Evolutionary conservation across 768 basidiomycete genomes (phyloP), one percentile per base, ranked within the genome.

Genomic region (Xerocomus brunneocitrinus): DNA sequence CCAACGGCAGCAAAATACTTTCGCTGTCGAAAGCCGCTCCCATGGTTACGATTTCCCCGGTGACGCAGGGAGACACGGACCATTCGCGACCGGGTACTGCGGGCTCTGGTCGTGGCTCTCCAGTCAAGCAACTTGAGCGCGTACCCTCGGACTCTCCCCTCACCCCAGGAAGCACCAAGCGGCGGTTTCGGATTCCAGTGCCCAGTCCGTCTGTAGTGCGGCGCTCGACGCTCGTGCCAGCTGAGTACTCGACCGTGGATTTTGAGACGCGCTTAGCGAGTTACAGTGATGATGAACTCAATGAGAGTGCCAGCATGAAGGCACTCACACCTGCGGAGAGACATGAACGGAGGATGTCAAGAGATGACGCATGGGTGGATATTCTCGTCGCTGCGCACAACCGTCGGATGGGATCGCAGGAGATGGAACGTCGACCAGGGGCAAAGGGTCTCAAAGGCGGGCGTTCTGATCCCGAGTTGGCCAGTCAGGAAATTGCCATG

Each of bases 311-410:
- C 8, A 76, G 76, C 57, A 57, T 67, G 42, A 73, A 71, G 56
- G 60, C 64, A 12, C 55, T 61, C 39, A 73, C 79, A 69, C 74
- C 74, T 62, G 67, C 76, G 19, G 64, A 71, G 36, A 69, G 67
- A 22, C 69, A 77, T 35, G 74, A 77, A 36, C 69, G 71, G 70
- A 72, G 62, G 70, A 69, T 65, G 59, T 75, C 76, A 19, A 73
- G 69, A 59, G 84, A 88, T 47, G 91, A 92, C 62, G 88, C 89
- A 4, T 91, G 91, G 89, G 89, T 92, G 39, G 91, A 92, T 69
- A 92, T 92, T 39, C 71, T 91, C 9, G 89, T 92, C 2, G 83
- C 82, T 41, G 79, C 66, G 13, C 79, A 79, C 58, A 67, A 60
- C 34, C 71, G 83, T 39, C 69, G 83, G 39, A 67, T 85, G 64